Conservation (phyloP, 1,139 yeast species). For the Kazachstania sp. region DNA sequence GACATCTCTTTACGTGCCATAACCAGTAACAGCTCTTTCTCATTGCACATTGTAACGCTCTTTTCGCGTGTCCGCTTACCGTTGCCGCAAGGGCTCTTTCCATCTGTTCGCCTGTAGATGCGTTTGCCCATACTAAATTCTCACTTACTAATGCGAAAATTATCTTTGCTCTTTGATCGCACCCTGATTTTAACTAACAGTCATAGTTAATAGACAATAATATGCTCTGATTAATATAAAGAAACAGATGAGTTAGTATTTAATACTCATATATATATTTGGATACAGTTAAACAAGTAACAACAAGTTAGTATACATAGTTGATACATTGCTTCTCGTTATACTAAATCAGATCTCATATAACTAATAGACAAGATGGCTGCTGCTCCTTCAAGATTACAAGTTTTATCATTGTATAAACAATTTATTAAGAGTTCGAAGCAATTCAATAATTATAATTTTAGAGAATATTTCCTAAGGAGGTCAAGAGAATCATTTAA, state of each 20-base stretch:
- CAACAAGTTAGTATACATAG: no score
- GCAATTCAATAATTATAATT: conserved; percentile 78
- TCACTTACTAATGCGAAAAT: background rate
- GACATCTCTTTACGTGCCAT: no score
- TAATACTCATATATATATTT: no score
- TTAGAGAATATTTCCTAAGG: conserved; percentile 74
- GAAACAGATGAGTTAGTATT: no score
- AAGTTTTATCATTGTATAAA: conserved; percentile 57
- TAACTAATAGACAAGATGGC: conserved; percentile 4
- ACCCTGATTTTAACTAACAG: background rate
- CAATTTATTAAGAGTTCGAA: conserved; percentile 57
- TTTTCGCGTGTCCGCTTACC: no score
- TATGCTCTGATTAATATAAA: background rate
- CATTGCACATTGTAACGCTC: no score
- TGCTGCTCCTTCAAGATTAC: conserved; percentile 29
- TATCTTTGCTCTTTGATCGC: background rate
- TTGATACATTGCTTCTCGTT: no score
- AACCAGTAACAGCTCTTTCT: no score
- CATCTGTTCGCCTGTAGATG: no score
- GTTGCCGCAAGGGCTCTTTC: no score
- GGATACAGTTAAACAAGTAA: background rate
- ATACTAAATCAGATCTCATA: no score
- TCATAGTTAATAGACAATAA: background rate
- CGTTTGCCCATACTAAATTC: no score
- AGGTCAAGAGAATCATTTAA: conserved; percentile 62